phyloP scores from a whole-genome alignment of 2,329 filamentous ascomycete genomes.

The Penicillium sp. region DNA sequence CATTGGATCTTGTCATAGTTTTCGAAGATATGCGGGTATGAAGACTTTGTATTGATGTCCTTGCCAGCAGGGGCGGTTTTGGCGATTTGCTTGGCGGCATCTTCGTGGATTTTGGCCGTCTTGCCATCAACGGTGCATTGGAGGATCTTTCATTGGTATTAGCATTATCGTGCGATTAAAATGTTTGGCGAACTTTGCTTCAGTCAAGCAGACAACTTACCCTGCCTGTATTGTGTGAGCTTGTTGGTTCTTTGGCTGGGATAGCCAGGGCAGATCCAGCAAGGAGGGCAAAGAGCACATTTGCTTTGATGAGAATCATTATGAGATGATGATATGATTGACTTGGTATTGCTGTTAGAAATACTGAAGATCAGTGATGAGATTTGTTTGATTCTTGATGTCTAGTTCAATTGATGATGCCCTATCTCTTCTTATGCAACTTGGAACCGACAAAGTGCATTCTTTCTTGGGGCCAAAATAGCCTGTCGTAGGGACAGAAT shows the following conservation, averaged over 20 bases:
- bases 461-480: not conserved
- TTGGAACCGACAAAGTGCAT: not conserved
- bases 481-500: not conserved
- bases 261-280: not conserved
- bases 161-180: not conserved
- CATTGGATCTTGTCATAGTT: too few species aligned
- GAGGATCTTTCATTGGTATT: not conserved
- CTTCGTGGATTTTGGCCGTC: not conserved
- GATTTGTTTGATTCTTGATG: too few species aligned
- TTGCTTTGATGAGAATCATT: not conserved
- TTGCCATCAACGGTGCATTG: not conserved
- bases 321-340: not conserved
- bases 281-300: not conserved
- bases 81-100: not conserved
- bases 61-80: not conserved
- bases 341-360: not conserved
- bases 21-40: too few species aligned
- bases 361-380: not conserved
- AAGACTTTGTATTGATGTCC: not conserved
- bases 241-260: not conserved
- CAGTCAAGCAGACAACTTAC: not conserved
- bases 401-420: not conserved
- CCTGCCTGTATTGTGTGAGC: not conserved
- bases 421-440: not conserved
- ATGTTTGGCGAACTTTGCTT: not conserved